phyloP scores from a whole-genome alignment of 2,329 filamentous ascomycete species.

The Calonectria crousiana region DNA sequence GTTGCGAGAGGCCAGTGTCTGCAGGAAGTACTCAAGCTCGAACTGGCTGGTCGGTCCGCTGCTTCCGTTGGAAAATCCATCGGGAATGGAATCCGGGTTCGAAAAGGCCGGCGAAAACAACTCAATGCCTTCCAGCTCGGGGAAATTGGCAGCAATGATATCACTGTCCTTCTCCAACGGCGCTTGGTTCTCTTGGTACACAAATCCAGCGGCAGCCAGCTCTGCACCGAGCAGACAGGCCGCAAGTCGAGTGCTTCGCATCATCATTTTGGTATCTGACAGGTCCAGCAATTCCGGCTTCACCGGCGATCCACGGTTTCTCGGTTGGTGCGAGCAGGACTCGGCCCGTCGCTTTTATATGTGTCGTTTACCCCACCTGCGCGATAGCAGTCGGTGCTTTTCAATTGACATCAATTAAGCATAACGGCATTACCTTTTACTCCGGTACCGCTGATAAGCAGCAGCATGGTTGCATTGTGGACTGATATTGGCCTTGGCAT shows the following conservation, averaged over 20 bases:
- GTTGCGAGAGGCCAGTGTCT: conserved; percentile 35
- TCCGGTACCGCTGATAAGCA: conserved; percentile 2
- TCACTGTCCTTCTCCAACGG: background rate
- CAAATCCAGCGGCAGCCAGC: background rate
- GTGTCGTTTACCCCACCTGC: no score
- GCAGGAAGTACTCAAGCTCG: conserved; percentile 35
- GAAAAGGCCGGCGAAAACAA: background rate
- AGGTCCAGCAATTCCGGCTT: background rate
- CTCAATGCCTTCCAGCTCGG: background rate
- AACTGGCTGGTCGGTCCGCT: background rate
- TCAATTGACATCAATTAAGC: background rate
- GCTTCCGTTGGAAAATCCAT: background rate
- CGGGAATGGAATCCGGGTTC: background rate
- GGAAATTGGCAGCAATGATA: background rate
- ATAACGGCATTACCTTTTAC: background rate
- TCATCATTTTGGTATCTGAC: background rate
- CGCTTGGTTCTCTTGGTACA: background rate
- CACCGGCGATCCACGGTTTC: background rate
- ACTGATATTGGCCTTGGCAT: conserved; percentile 4
- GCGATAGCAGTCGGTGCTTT: background rate
- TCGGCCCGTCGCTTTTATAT: background rate
- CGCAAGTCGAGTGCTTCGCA: background rate
- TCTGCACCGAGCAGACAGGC: background rate
- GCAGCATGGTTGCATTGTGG: background rate
- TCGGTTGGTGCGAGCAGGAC: background rate